A percentile compares a stretch with the other conserved stretches of the same genome.
Evolutionary conservation across 768 basidiomycete genomes (phyloP).

Genomic region (Termitomyces sp.): DNA sequence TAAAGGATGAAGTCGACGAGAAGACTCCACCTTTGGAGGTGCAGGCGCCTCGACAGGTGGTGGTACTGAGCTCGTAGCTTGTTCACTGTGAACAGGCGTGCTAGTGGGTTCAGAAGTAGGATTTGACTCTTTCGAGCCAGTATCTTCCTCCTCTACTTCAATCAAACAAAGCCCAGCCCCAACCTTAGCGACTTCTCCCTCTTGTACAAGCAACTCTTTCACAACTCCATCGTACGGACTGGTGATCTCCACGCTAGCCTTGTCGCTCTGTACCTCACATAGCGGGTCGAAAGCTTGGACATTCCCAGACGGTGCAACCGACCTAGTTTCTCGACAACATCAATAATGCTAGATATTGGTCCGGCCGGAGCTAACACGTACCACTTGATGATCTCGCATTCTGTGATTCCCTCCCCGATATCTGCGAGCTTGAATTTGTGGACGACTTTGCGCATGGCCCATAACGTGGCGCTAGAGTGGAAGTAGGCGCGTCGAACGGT

Average conservation of each 20-base stretch:
- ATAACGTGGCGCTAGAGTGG: conserved; percentile 26
- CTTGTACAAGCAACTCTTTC: conserved; percentile 67
- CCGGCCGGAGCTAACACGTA: conserved; percentile 36
- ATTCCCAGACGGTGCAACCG: conserved; percentile 44
- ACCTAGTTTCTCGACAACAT: conserved; percentile 41
- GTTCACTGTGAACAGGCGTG: conserved; percentile 14
- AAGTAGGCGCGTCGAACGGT: conserved; percentile 19
- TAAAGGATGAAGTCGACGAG: background rate
- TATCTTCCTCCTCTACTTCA: conserved; percentile 65
- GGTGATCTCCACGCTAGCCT: conserved; percentile 89
- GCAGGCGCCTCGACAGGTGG: conserved; percentile 7
- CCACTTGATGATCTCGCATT: conserved; percentile 89
- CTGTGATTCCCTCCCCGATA: conserved; percentile 89
- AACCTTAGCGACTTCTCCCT: conserved; percentile 83
- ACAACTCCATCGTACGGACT: conserved; percentile 79
- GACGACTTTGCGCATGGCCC: conserved; percentile 31
- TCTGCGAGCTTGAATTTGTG: conserved; percentile 77
- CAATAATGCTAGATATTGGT: conserved; percentile 2
- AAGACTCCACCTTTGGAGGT: background rate
- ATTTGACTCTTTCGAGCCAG: conserved; percentile 1
- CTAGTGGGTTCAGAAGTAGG: conserved; percentile 14
- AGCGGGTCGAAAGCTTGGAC: conserved; percentile 68
- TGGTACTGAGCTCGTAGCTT: conserved; percentile 9
- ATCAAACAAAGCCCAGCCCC: conserved; percentile 76
- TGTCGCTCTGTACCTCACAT: conserved; percentile 88